These are phyloP conservation scores for Dryas alaskensis DNA, from an alignment of 306 rosid species.

Conservation along the genomic window DNA sequence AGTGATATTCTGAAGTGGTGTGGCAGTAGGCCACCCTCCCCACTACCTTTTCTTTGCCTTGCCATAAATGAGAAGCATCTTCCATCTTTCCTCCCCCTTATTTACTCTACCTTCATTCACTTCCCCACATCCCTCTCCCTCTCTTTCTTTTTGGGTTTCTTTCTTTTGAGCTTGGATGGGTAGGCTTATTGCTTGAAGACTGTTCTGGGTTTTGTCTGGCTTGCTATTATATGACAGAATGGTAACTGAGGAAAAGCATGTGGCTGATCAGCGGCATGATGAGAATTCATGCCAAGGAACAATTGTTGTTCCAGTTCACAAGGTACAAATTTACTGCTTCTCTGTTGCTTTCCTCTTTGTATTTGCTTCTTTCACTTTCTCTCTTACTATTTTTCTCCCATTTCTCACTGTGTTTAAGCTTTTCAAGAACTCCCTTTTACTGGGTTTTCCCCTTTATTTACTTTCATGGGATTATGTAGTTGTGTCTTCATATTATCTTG, in stretches of 20 bases:
- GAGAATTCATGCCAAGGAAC: conserved; percentile 36
- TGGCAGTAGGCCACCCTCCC: conserved; percentile 7
- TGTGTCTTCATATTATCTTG: background rate
- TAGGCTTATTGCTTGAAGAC: conserved; percentile 10
- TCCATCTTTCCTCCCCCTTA: background rate
- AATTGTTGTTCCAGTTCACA: conserved; percentile 38
- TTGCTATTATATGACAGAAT: conserved; percentile 32
- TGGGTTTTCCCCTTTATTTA: background rate
- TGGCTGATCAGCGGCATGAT: conserved; percentile 19
- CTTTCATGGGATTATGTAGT: background rate
- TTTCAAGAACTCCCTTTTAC: background rate
- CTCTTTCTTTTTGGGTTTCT: background rate
- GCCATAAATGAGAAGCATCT: conserved; percentile 2
- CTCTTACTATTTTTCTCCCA: background rate
- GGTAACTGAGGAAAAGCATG: conserved; percentile 47
- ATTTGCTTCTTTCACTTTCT: background rate
- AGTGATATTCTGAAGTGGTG: background rate
- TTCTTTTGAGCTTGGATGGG: background rate
- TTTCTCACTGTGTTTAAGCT: background rate
- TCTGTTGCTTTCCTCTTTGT: background rate
- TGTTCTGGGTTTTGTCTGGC: conserved; percentile 16
- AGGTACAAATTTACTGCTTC: conserved; percentile 40
- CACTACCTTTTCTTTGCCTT: background rate
- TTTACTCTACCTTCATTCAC: background rate
- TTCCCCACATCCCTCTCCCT: background rate